Conservation (phyloP, 305 asterid genomes). For the Petunia hybrid region DNA sequence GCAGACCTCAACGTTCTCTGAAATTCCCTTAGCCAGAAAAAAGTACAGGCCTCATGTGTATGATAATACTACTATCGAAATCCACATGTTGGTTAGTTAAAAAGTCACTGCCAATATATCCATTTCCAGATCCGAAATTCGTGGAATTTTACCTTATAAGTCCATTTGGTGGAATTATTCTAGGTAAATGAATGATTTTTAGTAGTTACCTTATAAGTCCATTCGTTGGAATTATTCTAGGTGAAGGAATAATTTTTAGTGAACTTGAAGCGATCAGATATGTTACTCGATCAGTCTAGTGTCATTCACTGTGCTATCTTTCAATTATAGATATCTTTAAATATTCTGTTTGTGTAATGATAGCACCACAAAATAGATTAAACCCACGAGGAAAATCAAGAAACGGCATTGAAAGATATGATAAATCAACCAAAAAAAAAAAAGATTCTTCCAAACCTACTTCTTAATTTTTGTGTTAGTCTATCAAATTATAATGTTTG, state of each 20-base stretch:
- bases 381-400: neutral
- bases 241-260: constrained; percentile 1
- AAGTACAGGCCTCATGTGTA: neutral
- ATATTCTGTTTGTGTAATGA: neutral
- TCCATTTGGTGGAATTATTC: neutral
- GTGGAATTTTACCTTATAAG: neutral
- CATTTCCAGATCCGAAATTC: neutral
- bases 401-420: neutral
- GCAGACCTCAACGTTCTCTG: neutral
- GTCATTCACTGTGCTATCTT: neutral
- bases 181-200: neutral
- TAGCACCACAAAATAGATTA: neutral
- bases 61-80: neutral
- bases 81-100: neutral
- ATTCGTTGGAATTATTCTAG: neutral
- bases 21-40: neutral
- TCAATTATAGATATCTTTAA: no score
- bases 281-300: neutral
- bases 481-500: neutral
- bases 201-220: neutral
- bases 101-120: neutral
- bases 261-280: neutral
- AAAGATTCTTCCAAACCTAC: neutral
- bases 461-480: neutral
- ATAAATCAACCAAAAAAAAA: neutral